Evolutionary conservation across 2,329 filamentous ascomycete genomes (phyloP), one percentile per base, ranked within the genome.

Genomic region (Sporothrix curviconia): DNA sequence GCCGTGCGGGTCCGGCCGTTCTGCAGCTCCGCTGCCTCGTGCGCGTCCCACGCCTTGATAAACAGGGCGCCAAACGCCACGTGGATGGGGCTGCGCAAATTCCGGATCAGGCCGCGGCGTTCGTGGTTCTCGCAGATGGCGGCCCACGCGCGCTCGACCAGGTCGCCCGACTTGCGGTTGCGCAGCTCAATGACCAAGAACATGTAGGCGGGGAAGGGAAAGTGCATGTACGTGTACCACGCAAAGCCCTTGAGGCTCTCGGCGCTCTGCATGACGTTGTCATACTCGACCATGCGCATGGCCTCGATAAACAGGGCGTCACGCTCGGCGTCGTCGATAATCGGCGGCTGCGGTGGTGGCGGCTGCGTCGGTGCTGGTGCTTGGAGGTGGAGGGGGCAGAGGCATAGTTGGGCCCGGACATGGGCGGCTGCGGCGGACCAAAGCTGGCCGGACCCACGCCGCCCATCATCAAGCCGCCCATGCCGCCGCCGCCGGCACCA

Each of bases 11-110:
- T 67, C 30, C 72, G 74, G 0, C 80, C 80, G 7, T 71, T 67
- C 52, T 73, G 71, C 4, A 70, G 61, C 61, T 78, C 74, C 12
- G 77, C 76, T 2, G 74, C 71, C 62, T 78, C 78, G 56, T 78
- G 77, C 2, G 79, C 79, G 43, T 80, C 77, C 84, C 84, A 87
- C 0, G 83, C 82, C 64, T 83, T 84, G 58, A 86, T 69, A 40
- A 87, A 80, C 17, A 81, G 74, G 19, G 73, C 72, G 1, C 79
- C 78, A 60, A 87, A 83, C 1, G 78, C 78, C 30, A 78, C 70
- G 63, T 84, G 81, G 70, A 84, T 74, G 7, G 81, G 82, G 43
- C 74, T 83, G 51, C 77, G 75, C 49, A 78, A 69, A 58, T 78
- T 75, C 43, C 74, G 74, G 34, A 74, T 71, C 52, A 82, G 68